Evolutionary conservation across 2,329 filamentous ascomycete species (phyloP).

Genomic region (Cytospora leucostoma): DNA sequence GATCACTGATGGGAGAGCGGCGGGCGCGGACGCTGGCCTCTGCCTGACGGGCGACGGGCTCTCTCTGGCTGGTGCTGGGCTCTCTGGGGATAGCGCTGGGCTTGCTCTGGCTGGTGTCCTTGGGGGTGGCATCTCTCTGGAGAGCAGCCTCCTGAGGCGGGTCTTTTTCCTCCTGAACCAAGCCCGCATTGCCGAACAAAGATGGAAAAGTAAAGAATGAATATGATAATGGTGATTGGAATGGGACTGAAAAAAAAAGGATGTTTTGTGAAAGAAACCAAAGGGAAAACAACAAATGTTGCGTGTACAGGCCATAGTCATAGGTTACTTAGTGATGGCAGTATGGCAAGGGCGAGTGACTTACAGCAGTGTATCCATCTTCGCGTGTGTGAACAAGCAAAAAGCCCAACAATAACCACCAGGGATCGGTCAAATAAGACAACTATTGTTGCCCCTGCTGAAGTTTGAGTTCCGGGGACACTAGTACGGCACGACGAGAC

Average conservation of each 20-base stretch:
- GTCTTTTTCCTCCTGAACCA: conserved; percentile 1
- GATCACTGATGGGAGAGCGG: neutral
- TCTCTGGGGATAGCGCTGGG: too few relatives aligned
- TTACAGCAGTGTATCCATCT: conserved; percentile 39
- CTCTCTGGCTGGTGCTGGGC: too few relatives aligned
- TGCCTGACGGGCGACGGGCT: too few relatives aligned
- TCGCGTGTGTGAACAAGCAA: conserved; percentile 11
- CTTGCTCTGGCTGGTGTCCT: neutral
- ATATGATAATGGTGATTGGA: neutral
- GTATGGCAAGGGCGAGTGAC: conserved; percentile 22
- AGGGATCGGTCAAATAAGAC: neutral
- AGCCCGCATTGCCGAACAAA: neutral
- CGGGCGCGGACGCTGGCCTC: neutral
- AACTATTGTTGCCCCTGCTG: neutral
- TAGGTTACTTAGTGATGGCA: neutral
- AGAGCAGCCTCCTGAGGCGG: neutral
- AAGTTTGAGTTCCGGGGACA: conserved; percentile 1
- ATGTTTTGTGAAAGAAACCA: neutral
- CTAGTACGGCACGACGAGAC: neutral
- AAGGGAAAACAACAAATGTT: neutral
- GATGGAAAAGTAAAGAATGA: neutral
- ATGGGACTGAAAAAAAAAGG: neutral
- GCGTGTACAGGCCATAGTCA: neutral
- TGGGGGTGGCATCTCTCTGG: neutral
- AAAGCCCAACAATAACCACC: neutral